A percentile compares a stretch with the other conserved stretches of the same genome.
Conservation (phyloP, 2,329 filamentous ascomycete genomes). For the Gaeumannomyces tritici region DNA sequence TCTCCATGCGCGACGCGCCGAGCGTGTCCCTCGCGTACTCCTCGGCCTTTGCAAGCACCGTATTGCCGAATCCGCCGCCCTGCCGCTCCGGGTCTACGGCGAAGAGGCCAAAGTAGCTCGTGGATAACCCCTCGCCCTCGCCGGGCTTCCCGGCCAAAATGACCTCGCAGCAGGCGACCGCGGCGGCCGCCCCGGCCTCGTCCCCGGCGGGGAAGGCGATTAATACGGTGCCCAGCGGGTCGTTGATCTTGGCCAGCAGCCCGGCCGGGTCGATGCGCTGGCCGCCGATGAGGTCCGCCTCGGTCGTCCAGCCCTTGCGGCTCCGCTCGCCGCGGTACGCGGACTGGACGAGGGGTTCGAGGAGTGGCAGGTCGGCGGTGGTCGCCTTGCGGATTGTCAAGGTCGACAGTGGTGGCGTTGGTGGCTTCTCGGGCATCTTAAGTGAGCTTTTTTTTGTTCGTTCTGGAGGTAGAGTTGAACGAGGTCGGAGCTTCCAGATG, state of each 20-base stretch:
- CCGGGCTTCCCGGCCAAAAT: constrained; percentile 11
- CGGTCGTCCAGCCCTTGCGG: constrained; percentile 35
- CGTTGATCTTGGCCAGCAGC: constrained; percentile 27
- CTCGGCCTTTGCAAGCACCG: constrained; percentile 31
- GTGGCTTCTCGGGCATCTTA: neutral
- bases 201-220: constrained; percentile 20
- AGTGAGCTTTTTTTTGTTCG: neutral
- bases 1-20: constrained; percentile 26
- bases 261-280: constrained; percentile 29
- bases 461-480: neutral
- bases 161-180: constrained; percentile 36
- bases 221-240: constrained; percentile 25
- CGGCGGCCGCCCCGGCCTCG: constrained; percentile 4
- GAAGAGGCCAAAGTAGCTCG: constrained; percentile 37
- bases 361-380: constrained; percentile 17
- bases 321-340: constrained; percentile 33
- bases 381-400: constrained; percentile 26
- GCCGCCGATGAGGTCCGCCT: constrained; percentile 31
- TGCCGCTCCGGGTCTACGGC: constrained; percentile 33
- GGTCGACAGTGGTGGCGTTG: neutral
- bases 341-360: constrained; percentile 29
- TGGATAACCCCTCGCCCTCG: neutral
- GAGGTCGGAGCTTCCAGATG: neutral
- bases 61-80: constrained; percentile 31
- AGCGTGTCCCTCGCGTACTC: constrained; percentile 21